These are phyloP conservation scores for Venturiaceae sp. DNA, from an alignment of 2,329 filamentous ascomycete species.

Conservation along the genomic window DNA sequence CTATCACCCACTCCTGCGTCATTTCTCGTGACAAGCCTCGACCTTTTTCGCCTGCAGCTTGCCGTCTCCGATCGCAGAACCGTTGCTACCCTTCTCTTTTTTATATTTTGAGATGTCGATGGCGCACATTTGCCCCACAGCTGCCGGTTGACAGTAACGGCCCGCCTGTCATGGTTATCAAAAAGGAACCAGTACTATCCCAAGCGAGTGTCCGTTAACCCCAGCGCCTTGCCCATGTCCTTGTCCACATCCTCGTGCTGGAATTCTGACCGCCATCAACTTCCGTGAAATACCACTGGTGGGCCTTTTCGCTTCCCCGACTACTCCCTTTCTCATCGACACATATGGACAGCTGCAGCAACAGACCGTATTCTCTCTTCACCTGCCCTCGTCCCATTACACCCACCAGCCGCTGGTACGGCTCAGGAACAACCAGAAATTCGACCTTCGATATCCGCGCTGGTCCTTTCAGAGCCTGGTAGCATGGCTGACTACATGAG, in stretches of 20 bases:
- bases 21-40: neutral
- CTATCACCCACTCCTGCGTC: neutral
- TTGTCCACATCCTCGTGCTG: neutral
- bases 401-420: neutral
- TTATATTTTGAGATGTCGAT: neutral
- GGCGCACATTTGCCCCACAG: neutral
- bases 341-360: neutral
- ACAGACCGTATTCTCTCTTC: neutral
- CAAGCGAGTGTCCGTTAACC: neutral
- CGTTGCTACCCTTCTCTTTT: neutral
- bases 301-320: neutral
- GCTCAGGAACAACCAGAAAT: neutral
- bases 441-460: neutral
- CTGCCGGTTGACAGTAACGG: neutral
- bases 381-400: neutral
- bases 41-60: neutral
- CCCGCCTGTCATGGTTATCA: neutral
- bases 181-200: neutral
- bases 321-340: neutral
- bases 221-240: neutral
- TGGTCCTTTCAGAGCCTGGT: neutral
- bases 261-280: neutral
- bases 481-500: neutral
- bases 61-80: neutral
- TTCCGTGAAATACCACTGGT: neutral